Percentiles rank a stretch among this genome's conserved stretches.
Conservation (phyloP, 148 eudicot species). For the Fagopyrum esculentum region DNA sequence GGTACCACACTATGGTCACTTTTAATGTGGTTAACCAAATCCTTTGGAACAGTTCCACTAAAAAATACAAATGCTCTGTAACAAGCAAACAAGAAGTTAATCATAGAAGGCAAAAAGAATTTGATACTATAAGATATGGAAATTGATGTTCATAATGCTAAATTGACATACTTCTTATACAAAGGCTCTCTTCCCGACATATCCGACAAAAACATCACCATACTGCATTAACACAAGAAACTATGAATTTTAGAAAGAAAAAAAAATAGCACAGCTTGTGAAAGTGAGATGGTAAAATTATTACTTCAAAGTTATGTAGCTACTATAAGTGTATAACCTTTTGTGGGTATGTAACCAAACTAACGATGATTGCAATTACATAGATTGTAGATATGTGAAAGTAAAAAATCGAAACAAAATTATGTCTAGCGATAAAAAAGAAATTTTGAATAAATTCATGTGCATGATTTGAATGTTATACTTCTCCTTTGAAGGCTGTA, state of each 20-base stretch:
- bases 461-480: slow-evolving; percentile 17
- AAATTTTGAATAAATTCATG: background rate
- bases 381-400: too few relatives aligned
- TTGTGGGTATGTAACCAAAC: background rate
- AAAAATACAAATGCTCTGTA: slow-evolving; percentile 90
- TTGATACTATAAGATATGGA: background rate
- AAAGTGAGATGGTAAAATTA: background rate
- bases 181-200: slow-evolving; percentile 99
- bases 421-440: background rate
- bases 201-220: slow-evolving; percentile 95
- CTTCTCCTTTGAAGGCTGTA: slow-evolving; percentile 96
- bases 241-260: background rate
- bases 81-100: slow-evolving; percentile 4
- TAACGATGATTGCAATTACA: background rate
- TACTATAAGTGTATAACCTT: background rate
- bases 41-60: slow-evolving; percentile 72
- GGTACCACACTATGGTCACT: slow-evolving; percentile 86
- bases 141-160: background rate
- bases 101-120: background rate
- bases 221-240: slow-evolving; percentile 43
- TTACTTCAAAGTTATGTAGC: background rate
- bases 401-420: background rate
- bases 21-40: slow-evolving; percentile 67
- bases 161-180: slow-evolving; percentile 67
- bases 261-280: background rate